These are phyloP conservation scores for Jasminum sambac DNA, from an alignment of 257 asterid species.

Conservation along the genomic window DNA sequence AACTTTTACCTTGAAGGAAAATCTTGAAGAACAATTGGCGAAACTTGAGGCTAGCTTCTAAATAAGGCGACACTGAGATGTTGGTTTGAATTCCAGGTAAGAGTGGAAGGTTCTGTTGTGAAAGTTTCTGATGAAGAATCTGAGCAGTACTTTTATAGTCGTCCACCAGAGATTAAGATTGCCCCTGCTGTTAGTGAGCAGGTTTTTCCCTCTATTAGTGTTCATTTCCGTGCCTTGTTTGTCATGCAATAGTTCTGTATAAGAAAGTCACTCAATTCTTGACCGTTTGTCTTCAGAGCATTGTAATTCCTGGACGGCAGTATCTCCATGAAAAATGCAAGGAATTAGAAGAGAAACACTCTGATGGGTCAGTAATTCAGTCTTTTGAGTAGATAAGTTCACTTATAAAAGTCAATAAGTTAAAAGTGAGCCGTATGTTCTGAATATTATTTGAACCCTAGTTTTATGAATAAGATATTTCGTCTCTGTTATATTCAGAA, in stretches of 20 bases:
- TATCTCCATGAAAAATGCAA: slow-evolving; percentile 33
- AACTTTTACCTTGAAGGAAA: not conserved
- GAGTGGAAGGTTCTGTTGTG: slow-evolving; percentile 54
- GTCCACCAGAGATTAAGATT: slow-evolving; percentile 54
- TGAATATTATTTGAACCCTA: no score
- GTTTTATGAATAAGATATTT: no score
- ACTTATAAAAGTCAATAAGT: not conserved
- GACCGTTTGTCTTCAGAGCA: slow-evolving; percentile 33
- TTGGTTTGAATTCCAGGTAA: slow-evolving; percentile 33
- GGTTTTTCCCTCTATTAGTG: slow-evolving; percentile 26
- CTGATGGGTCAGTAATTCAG: slow-evolving; percentile 38
- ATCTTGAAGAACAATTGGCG: not conserved
- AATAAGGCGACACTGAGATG: not conserved
- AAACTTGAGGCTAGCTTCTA: slow-evolving; percentile 7
- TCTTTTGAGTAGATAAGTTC: not conserved
- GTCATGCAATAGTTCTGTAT: slow-evolving; percentile 2
- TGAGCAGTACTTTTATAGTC: slow-evolving; percentile 48
- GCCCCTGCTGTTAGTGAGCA: slow-evolving; percentile 48
- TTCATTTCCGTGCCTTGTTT: not conserved
- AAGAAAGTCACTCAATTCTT: slow-evolving; percentile 1
- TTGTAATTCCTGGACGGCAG: slow-evolving; percentile 38
- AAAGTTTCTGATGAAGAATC: slow-evolving; percentile 53
- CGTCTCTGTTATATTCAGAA: slow-evolving; percentile 29
- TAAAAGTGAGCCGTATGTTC: no score
- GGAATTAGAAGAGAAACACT: slow-evolving; percentile 40